Evolutionary conservation across 2,329 filamentous ascomycete genomes (phyloP), one percentile per base, ranked within the genome.

Genomic region (Trichoderma simmonsii): DNA sequence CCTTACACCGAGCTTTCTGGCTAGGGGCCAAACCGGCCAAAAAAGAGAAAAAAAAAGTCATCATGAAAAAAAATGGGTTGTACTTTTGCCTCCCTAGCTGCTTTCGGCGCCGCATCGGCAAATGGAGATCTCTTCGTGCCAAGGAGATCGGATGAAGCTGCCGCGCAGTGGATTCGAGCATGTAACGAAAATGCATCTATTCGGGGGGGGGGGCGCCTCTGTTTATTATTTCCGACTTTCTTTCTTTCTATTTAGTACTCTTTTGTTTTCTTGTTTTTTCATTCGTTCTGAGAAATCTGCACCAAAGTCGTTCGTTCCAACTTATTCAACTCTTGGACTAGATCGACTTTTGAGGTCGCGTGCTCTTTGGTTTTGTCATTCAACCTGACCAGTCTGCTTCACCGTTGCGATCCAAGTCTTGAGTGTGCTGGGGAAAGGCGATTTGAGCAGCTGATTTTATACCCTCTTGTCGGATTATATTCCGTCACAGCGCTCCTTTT

Each of bases 41-140:
- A 34, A 30, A 12, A 24, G 15, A 11, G 6, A 14, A 57, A 28
- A 24, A 56, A 56, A 56, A 56, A 28, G 24, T 43, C 39, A 43
- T n/a, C 18, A 39, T 0, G 26, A 57, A 30, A 57, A 30, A 57
- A 57, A 30, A 57, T 14, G 26, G 54, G 24, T 28, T 28, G 24
- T 1, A 18, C 15, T 57, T 57, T 57, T 32, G 28, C 56, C 26
- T 59, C 32, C 9, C 11, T 12, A 54, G 48, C n/a, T 24, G n/a
- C 48, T 24, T 24, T 67, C 64, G 64, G 64, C n/a, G 51, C 64
- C 64, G 64, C 15, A 59, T 67, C 64, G 64, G 64, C 64, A 24
- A 67, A 24, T 28, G 7, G 26, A n/a, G 15, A 51, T 51, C 43
- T 51, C 43, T n/a, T 21, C 43, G 9, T 1, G 43, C 43, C 43